Evolutionary conservation across 1,284 basidiomycete genomes (phyloP).

Genomic region (Ceratobasidium sp.): DNA sequence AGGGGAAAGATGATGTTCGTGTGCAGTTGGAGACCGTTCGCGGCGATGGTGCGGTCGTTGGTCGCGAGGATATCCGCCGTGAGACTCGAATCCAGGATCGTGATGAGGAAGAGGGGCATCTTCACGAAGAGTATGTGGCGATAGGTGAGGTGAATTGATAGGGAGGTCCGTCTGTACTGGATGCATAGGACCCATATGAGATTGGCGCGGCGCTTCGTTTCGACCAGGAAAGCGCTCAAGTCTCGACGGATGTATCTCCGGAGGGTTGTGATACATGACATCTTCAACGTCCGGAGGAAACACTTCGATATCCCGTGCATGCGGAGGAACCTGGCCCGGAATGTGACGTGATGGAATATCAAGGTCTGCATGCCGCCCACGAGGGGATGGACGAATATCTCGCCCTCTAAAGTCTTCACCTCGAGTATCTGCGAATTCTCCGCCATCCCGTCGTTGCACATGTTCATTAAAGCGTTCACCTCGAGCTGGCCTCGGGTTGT

Average conservation of each 20-base stretch:
- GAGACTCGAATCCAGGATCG: slow-evolving; percentile 29
- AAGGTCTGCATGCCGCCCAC: neutral
- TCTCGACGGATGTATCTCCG: slow-evolving; percentile 20
- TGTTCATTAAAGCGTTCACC: neutral
- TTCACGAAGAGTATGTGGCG: slow-evolving; percentile 24
- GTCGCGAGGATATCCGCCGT: slow-evolving; percentile 11
- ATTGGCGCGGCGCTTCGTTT: slow-evolving; percentile 5
- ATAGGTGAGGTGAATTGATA: slow-evolving; percentile 8
- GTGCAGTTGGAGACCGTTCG: slow-evolving; percentile 6
- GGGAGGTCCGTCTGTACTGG: slow-evolving; percentile 1
- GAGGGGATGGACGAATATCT: slow-evolving; percentile 19
- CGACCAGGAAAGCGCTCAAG: slow-evolving; percentile 16
- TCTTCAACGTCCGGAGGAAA: slow-evolving; percentile 17
- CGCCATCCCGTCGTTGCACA: neutral
- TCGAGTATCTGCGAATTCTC: slow-evolving; percentile 19
- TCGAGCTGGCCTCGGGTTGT: neutral
- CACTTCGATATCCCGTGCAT: slow-evolving; percentile 3
- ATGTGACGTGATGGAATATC: neutral
- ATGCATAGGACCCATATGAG: slow-evolving; percentile 16
- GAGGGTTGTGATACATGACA: slow-evolving; percentile 4
- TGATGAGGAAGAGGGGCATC: slow-evolving; percentile 19
- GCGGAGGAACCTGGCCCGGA: neutral
- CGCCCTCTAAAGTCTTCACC: slow-evolving; percentile 26
- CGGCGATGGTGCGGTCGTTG: slow-evolving; percentile 6
- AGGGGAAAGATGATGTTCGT: slow-evolving; percentile 11